Evolutionary conservation across 306 rosid species (phyloP).

Genomic region (Prunus salicina): DNA sequence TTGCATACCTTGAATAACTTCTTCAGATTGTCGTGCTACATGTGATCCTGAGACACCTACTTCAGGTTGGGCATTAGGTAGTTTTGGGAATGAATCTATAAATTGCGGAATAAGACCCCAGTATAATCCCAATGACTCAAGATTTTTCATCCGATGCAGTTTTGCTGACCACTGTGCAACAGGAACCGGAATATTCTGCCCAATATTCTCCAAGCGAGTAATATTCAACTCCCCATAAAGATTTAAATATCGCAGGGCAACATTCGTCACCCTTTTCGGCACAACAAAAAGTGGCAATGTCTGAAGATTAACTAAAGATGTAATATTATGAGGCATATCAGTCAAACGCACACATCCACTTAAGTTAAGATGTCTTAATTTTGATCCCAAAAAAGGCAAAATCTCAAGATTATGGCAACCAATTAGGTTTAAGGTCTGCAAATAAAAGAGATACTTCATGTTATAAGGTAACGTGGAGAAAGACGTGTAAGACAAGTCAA

Average conservation of each 20-base stretch:
- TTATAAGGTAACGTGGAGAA: background rate
- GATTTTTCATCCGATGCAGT: background rate
- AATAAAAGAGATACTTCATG: background rate
- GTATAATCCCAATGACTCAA: background rate
- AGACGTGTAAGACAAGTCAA: background rate
- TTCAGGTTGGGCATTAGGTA: background rate
- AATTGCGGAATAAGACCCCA: background rate
- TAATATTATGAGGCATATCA: accelerated
- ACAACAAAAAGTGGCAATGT: background rate
- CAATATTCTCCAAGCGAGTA: too few species aligned
- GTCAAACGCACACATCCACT: background rate
- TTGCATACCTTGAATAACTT: too few species aligned
- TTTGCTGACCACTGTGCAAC: too few species aligned
- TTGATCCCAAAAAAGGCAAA: background rate
- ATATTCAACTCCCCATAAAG: too few species aligned
- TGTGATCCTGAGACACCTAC: background rate
- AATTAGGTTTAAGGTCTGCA: conserved; percentile 16
- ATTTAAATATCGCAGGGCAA: too few species aligned
- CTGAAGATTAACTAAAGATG: background rate
- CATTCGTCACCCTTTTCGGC: too few species aligned
- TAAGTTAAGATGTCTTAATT: conserved; percentile 2
- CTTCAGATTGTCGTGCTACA: too few species aligned
- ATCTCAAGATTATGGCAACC: accelerated
- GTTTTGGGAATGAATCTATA: too few species aligned
- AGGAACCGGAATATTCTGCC: too few species aligned